These are phyloP conservation scores for Grosmannia penicillata DNA, from an alignment of 2,329 filamentous ascomycete species.

Conservation along the genomic window DNA sequence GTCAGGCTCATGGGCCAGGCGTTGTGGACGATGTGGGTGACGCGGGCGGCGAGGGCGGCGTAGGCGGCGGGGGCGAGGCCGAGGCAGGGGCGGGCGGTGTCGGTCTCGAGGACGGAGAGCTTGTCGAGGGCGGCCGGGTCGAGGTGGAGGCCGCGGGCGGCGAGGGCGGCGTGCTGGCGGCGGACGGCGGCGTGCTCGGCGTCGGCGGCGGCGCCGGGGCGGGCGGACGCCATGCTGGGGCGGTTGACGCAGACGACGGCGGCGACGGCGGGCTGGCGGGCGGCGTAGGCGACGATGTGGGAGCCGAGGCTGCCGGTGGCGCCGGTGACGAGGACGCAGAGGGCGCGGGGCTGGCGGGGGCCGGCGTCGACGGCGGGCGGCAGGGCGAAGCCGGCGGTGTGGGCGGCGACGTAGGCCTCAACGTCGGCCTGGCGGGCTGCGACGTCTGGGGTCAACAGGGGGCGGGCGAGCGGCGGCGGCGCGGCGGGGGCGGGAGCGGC, in stretches of 20 bases:
- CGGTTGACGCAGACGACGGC: slow-evolving; percentile 31
- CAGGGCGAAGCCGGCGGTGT: too few species aligned
- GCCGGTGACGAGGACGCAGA: slow-evolving; percentile 22
- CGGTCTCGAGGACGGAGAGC: slow-evolving; percentile 22
- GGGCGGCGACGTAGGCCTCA: too few species aligned
- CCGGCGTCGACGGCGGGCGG: too few species aligned
- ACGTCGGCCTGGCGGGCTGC: too few species aligned
- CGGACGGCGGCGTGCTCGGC: slow-evolving; percentile 12
- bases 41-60: slow-evolving; percentile 17
- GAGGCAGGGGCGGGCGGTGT: slow-evolving; percentile 3
- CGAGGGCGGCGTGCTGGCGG: slow-evolving; percentile 20
- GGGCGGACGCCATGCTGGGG: slow-evolving; percentile 11
- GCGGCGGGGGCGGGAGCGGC: too few species aligned
- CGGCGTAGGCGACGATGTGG: slow-evolving; percentile 19
- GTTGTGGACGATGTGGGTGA: slow-evolving; percentile 36
- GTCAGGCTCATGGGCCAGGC: slow-evolving; percentile 34
- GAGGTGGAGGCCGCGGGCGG: slow-evolving; percentile 5
- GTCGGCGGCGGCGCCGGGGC: too few species aligned
- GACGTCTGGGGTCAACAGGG: too few species aligned
- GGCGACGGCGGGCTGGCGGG: slow-evolving; percentile 14
- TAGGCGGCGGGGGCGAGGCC: slow-evolving; percentile 18
- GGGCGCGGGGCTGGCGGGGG: too few species aligned
- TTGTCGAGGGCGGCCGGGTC: slow-evolving; percentile 15
- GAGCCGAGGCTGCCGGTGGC: slow-evolving; percentile 23
- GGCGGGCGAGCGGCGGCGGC: background rate